These are phyloP conservation scores for Backusella psychrophila DNA, from an alignment of 192 early-diverging fungal species.

Conservation along the genomic window DNA sequence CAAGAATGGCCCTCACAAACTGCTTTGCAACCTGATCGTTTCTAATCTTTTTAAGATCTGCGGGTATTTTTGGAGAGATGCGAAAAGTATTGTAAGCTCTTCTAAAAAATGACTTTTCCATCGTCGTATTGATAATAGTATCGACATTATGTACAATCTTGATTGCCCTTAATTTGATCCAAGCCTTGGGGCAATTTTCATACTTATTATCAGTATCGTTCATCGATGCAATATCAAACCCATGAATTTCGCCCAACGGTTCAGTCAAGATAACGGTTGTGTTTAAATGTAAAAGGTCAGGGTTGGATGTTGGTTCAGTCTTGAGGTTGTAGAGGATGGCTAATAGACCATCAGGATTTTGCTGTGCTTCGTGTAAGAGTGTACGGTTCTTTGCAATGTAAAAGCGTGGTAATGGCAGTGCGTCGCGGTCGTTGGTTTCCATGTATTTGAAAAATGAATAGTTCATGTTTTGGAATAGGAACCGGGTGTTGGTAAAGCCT, in stretches of 20 bases:
- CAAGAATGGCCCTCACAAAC: slow-evolving; percentile 18
- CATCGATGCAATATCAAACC: slow-evolving; percentile 9
- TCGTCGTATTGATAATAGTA: slow-evolving; percentile 10
- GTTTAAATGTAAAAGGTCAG: background rate
- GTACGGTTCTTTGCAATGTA: slow-evolving; percentile 38
- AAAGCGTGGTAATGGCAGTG: slow-evolving; percentile 23
- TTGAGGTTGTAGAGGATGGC: slow-evolving; percentile 10
- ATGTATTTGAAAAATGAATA: slow-evolving; percentile 15
- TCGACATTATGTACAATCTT: slow-evolving; percentile 18
- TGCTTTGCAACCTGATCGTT: slow-evolving; percentile 7
- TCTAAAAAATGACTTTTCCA: slow-evolving; percentile 27
- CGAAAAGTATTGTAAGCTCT: slow-evolving; percentile 19
- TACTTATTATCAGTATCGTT: background rate
- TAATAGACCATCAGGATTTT: slow-evolving; percentile 8
- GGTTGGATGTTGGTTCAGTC: background rate
- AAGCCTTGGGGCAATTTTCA: slow-evolving; percentile 32
- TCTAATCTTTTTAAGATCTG: slow-evolving; percentile 17
- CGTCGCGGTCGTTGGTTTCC: background rate
- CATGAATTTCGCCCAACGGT: slow-evolving; percentile 6
- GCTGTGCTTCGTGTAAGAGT: slow-evolving; percentile 18
- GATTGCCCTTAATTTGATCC: slow-evolving; percentile 27
- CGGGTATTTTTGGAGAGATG: slow-evolving; percentile 8
- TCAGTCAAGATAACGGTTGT: slow-evolving; percentile 10
- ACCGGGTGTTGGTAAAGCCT: slow-evolving; percentile 1
- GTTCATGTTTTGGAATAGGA: slow-evolving; percentile 11